A percentile compares a stretch with the other conserved stretches of the same genome.
phyloP scores from a whole-genome alignment of 495 filamentous ascomycete genomes.

The Penicillium ochrochloron region DNA sequence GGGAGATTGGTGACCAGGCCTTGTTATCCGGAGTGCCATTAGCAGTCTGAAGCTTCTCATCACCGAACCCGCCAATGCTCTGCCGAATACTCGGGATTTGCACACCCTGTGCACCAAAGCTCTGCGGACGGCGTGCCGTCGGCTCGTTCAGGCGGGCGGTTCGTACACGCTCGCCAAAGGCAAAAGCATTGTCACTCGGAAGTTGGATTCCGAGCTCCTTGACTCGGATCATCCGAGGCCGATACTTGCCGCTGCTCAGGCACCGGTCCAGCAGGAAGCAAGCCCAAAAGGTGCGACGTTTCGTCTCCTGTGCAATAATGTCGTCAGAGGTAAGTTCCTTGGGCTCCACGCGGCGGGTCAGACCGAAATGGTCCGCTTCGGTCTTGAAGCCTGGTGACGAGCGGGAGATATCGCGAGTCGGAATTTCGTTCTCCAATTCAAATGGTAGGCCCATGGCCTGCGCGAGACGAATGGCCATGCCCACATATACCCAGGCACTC shows the following conservation, averaged over 20 bases:
- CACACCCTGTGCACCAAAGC: constrained; percentile 49
- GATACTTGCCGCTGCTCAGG: constrained; percentile 74
- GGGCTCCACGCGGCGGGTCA: constrained; percentile 38
- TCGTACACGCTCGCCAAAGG: constrained; percentile 53
- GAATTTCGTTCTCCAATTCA: constrained; percentile 57
- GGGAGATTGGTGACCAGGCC: constrained; percentile 54
- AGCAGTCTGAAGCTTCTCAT: constrained; percentile 40
- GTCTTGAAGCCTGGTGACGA: constrained; percentile 43
- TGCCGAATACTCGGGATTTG: constrained; percentile 55
- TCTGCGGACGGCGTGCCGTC: constrained; percentile 43
- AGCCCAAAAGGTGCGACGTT: constrained; percentile 83
- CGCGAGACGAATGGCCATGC: constrained; percentile 74
- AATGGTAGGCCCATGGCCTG: constrained; percentile 73
- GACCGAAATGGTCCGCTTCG: constrained; percentile 52
- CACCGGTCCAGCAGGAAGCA: constrained; percentile 84
- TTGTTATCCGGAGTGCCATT: constrained; percentile 43
- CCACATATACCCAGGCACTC: constrained; percentile 78
- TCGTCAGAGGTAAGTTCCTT: constrained; percentile 54
- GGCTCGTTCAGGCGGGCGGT: constrained; percentile 50
- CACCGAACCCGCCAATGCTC: constrained; percentile 44
- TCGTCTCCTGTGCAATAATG: constrained; percentile 73
- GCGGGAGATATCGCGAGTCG: constrained; percentile 45
- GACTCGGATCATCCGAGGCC: constrained; percentile 69
- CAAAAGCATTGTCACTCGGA: constrained; percentile 54
- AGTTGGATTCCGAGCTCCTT: constrained; percentile 63